Conservation (phyloP, 306 rosid species). For the Dryas octopetala region DNA sequence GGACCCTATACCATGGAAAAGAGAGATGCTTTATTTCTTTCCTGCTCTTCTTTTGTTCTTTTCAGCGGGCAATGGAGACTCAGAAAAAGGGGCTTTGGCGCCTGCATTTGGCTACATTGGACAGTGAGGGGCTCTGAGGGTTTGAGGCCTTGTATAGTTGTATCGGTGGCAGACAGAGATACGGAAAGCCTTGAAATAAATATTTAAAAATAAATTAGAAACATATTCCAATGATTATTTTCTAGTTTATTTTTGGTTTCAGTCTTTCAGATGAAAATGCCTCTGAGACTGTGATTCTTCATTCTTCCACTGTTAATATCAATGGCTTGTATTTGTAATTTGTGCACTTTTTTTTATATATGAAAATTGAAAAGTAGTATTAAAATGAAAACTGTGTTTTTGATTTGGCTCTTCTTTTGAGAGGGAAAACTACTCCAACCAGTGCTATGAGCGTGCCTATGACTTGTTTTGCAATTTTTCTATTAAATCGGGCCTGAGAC, state of each 20-base stretch:
- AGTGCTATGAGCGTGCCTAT: too few relatives aligned
- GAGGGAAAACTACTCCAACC: not conserved
- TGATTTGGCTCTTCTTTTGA: conserved; percentile 21
- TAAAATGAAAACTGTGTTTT: conserved; percentile 1
- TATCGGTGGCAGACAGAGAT: conserved; percentile 57
- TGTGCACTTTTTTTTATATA: too few relatives aligned
- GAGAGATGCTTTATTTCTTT: conserved; percentile 22
- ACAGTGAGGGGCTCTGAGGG: not conserved
- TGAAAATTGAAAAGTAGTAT: too few relatives aligned
- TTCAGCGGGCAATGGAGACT: conserved; percentile 38
- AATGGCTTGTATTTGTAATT: too few relatives aligned
- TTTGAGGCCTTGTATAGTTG: conserved; percentile 11
- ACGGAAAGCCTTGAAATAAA: conserved; percentile 41
- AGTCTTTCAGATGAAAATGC: too few relatives aligned
- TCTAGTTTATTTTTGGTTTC: not conserved
- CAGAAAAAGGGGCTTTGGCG: conserved; percentile 30
- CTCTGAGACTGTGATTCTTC: too few relatives aligned
- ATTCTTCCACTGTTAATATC: too few relatives aligned
- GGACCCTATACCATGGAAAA: conserved; percentile 28
- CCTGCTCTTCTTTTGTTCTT: conserved; percentile 27
- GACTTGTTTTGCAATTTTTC: too few relatives aligned
- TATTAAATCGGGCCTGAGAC: too few relatives aligned
- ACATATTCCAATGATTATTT: not conserved
- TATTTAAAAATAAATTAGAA: not conserved
- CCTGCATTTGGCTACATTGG: conserved; percentile 28